Evolutionary conservation across 2,329 filamentous ascomycete genomes (phyloP).

Genomic region (Juglanconis sp.): DNA sequence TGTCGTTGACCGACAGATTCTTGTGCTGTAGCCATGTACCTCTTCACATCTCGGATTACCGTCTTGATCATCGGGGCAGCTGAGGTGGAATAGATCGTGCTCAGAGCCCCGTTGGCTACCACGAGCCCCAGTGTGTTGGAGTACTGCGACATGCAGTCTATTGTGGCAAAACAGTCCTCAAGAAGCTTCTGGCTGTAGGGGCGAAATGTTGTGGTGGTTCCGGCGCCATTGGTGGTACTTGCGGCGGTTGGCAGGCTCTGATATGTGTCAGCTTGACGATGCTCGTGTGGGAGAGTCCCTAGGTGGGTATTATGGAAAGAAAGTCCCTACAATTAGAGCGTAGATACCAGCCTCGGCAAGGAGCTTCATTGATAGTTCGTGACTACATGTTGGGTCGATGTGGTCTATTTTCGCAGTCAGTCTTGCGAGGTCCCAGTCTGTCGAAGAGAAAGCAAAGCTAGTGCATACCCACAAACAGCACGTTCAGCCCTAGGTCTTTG

Average conservation of each 20-base stretch:
- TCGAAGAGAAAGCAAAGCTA: not conserved
- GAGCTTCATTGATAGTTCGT: slow-evolving; percentile 14
- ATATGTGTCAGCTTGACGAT: not conserved
- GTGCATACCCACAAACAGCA: slow-evolving; percentile 24
- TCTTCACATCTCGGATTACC: slow-evolving; percentile 26
- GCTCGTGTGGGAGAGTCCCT: not conserved
- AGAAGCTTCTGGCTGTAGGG: slow-evolving; percentile 21
- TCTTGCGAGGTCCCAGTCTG: not conserved
- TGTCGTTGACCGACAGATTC: slow-evolving; percentile 11
- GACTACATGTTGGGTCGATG: slow-evolving; percentile 9
- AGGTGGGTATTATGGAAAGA: not conserved
- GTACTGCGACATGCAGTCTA: slow-evolving; percentile 26
- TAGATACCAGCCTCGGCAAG: slow-evolving; percentile 23
- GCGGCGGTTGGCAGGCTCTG: slow-evolving; percentile 13
- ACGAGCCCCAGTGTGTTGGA: slow-evolving; percentile 27
- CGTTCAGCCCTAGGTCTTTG: slow-evolving; percentile 26
- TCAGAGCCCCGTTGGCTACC: slow-evolving; percentile 22
- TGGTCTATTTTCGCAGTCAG: not conserved
- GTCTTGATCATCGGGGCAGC: slow-evolving; percentile 23
- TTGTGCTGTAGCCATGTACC: slow-evolving; percentile 22
- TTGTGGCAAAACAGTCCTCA: slow-evolving; percentile 21
- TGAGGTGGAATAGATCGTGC: slow-evolving; percentile 5
- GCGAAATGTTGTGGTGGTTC: slow-evolving; percentile 15
- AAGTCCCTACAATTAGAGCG: slow-evolving; percentile 24
- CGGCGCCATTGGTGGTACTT: slow-evolving; percentile 9